Percentiles rank a stretch among this genome's conserved stretches.
Conservation (phyloP, 768 basidiomycete species). For the Hygrophoropsis aurantiaca region DNA sequence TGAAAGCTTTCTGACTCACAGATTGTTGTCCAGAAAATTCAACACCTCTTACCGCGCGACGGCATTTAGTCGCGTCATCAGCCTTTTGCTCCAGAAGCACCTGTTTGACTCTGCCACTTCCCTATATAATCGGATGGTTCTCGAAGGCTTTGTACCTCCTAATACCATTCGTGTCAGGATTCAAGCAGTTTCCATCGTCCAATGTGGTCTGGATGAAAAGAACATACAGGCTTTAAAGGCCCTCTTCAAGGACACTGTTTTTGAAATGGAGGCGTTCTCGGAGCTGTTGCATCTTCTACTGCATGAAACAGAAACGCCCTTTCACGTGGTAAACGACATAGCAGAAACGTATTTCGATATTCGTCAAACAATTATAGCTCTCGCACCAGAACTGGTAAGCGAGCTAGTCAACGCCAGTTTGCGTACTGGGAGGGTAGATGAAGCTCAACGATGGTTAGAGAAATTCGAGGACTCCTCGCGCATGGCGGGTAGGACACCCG, state of each 20-base stretch:
- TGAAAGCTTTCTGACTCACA: conserved; percentile 18
- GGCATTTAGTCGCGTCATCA: conserved; percentile 40
- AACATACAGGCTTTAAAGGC: conserved; percentile 7
- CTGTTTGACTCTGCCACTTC: conserved; percentile 37
- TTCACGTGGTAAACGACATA: conserved; percentile 18
- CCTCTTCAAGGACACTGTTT: conserved; percentile 13
- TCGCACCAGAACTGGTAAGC: conserved; percentile 33
- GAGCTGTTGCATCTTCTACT: conserved; percentile 24
- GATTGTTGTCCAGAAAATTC: conserved; percentile 21
- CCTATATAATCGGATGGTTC: conserved; percentile 43
- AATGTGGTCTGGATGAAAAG: not conserved
- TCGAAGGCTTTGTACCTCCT: conserved; percentile 38
- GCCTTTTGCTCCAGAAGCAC: conserved; percentile 39
- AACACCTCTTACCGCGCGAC: conserved; percentile 26
- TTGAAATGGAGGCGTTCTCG: conserved; percentile 22
- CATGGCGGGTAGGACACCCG: conserved; percentile 9
- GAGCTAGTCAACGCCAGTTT: conserved; percentile 38
- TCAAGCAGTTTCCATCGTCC: conserved; percentile 30
- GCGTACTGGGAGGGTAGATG: conserved; percentile 29
- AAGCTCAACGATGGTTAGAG: conserved; percentile 28
- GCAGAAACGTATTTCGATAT: conserved; percentile 18
- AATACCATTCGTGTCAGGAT: conserved; percentile 41
- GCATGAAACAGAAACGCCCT: conserved; percentile 11
- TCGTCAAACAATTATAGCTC: conserved; percentile 18
- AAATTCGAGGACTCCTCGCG: conserved; percentile 22